These are phyloP conservation scores for Hemisphaericaspora xylofermentans DNA, from an alignment of 1,139 yeast genomes.

Conservation along the genomic window DNA sequence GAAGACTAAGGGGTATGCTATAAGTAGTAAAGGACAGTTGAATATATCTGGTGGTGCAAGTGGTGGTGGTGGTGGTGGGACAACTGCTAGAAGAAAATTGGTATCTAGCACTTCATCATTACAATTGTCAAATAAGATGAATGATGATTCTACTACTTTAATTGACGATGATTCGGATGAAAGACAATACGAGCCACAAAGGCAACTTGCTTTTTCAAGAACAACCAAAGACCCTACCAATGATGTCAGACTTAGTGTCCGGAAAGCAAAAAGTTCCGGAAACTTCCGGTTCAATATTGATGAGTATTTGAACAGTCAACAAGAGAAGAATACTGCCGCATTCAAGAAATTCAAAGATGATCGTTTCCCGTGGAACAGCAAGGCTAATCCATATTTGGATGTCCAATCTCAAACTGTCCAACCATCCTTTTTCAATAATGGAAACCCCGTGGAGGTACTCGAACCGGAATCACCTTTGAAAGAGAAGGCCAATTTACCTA, in stretches of 20 bases:
- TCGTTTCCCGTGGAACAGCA: constrained; percentile 22
- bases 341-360: constrained; percentile 21
- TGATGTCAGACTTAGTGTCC: constrained; percentile 15
- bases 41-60: constrained; percentile 7
- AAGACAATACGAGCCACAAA: background rate
- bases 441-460: background rate
- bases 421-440: background rate
- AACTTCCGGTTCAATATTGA: constrained; percentile 22
- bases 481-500: constrained; percentile 40
- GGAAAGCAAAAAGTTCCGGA: constrained; percentile 39
- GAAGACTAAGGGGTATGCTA: constrained; percentile 25
- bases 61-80: constrained; percentile 7
- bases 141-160: constrained; percentile 13
- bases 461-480: constrained; percentile 3
- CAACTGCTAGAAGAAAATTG: constrained; percentile 11
- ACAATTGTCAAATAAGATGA: constrained; percentile 17
- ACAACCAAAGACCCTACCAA: background rate
- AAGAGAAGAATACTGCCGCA: background rate
- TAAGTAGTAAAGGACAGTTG: constrained; percentile 20
- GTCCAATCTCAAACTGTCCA: no score
- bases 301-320: background rate
- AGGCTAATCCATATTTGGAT: constrained; percentile 28
- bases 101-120: constrained; percentile 32
- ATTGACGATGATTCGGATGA: constrained; percentile 15
- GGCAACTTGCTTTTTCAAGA: background rate